Evolutionary conservation across 805 yeast species (phyloP), one percentile per base, ranked within the genome.

Genomic region (Kodamaea leandrae): DNA sequence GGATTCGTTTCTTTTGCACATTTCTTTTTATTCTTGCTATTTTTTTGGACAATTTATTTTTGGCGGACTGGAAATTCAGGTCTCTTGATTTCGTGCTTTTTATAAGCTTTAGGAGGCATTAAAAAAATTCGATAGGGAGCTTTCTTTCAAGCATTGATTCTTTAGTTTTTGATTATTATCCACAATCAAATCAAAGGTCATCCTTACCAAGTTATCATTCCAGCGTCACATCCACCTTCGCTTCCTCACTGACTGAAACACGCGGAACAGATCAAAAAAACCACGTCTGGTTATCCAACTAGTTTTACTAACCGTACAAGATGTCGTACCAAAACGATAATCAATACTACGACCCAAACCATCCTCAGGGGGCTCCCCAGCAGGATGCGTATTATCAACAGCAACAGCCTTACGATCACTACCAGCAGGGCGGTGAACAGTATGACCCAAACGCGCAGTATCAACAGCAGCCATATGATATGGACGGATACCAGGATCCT

Each of bases 291-390:
- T n/a, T n/a, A n/a, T n/a, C n/a, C n/a, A n/a, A n/a, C n/a, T n/a
- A n/a, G n/a, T 14, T 21, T 34, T 30, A 30, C 33, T 30, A 30
- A 30, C 33, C n/a, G 13, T 15, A 24, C 13, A 23, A 70, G 78
- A 77, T 77, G 83, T 77, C 83, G 65, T 77, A 77, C 64, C 72
- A 71, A 75, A 82, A 77, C 66, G 67, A 66, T 57, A 66, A 66
- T 49, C 69, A 76, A 52, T 71, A 72, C 60, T 57, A 58, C 46
- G 60, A 58, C 46, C 60, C 58, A 43, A 51, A 51, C 57, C 62
- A 54, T 21, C 55, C 49, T 46, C 60, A 51, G 39, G 51, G 50
- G 33, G 60, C 54, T 46, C 57, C 49, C 28, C 62, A 38, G 64
- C 35, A 40, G 32, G 43, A 40, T 27, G 61, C 47, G 20, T 50